Conservation (phyloP, 768 basidiomycete genomes). For the Pleurotus tuoliensis region DNA sequence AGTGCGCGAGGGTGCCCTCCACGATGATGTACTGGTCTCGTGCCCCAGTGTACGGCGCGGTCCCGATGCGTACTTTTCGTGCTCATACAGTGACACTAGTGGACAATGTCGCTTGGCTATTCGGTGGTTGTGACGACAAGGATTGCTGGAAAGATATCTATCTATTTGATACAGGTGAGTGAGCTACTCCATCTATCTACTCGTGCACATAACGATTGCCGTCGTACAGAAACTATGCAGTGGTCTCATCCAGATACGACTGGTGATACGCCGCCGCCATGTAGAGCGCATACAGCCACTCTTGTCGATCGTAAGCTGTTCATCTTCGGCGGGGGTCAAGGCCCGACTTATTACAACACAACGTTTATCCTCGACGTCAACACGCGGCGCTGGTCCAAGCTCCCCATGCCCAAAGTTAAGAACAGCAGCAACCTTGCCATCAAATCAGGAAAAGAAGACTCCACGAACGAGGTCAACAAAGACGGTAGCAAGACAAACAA, state of each 20-base stretch:
- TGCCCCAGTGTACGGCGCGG: constrained; percentile 70
- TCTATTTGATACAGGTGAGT: constrained; percentile 78
- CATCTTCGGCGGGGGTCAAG: constrained; percentile 86
- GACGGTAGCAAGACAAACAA: constrained; percentile 14
- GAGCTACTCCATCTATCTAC: not conserved
- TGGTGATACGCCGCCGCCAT: constrained; percentile 80
- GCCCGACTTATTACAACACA: constrained; percentile 75
- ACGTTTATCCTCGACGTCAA: constrained; percentile 82
- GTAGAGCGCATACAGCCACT: constrained; percentile 85
- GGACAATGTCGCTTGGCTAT: constrained; percentile 79
- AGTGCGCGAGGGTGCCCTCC: constrained; percentile 58
- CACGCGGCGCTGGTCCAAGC: constrained; percentile 59
- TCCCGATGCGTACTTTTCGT: constrained; percentile 68
- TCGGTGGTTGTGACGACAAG: constrained; percentile 86
- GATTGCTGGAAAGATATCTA: constrained; percentile 73
- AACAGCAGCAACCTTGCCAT: too few relatives aligned
- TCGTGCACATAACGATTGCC: not conserved
- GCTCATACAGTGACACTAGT: constrained; percentile 84
- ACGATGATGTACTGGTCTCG: constrained; percentile 85
- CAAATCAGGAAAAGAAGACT: not conserved
- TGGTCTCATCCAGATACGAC: constrained; percentile 77
- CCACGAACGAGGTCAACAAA: constrained; percentile 10
- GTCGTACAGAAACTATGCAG: constrained; percentile 71
- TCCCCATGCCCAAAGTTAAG: constrained; percentile 8
- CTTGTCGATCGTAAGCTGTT: constrained; percentile 77